These are phyloP conservation scores for Aureobasidium lini DNA, from an alignment of 2,329 filamentous ascomycete species.

Conservation along the genomic window DNA sequence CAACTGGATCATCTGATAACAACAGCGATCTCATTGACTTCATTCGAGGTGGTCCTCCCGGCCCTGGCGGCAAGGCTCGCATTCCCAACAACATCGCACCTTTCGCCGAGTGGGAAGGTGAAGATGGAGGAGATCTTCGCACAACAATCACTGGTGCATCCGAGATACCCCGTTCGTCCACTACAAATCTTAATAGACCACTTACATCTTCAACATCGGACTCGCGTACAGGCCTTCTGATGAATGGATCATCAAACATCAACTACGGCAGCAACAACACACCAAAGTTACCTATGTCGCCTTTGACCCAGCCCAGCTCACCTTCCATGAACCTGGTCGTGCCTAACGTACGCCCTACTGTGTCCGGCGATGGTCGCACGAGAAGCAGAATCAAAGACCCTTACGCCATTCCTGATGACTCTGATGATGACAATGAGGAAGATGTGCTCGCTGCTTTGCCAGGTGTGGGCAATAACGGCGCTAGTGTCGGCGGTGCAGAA, in stretches of 20 bases:
- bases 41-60: conserved; percentile 75
- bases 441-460: conserved; percentile 31
- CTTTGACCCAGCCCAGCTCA: background rate
- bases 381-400: conserved; percentile 76
- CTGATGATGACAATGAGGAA: conserved; percentile 43
- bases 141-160: background rate
- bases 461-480: conserved; percentile 23
- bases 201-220: conserved; percentile 41
- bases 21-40: conserved; percentile 90
- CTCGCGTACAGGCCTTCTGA: conserved; percentile 64
- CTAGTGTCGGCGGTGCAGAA: conserved; percentile 17
- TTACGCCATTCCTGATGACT: conserved; percentile 71
- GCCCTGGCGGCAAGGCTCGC: conserved; percentile 23
- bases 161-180: background rate
- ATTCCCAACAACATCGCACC: conserved; percentile 14
- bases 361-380: conserved; percentile 52
- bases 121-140: background rate
- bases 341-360: background rate
- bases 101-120: conserved; percentile 5
- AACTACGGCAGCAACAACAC: conserved; percentile 2
- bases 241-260: conserved; percentile 14
- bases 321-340: background rate
- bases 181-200: background rate
- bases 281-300: background rate
- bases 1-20: conserved; percentile 62